Evolutionary conservation across 2,329 filamentous ascomycete species (phyloP), one percentile per base, ranked within the genome.

Genomic region (Aspergillus viridinutans): DNA sequence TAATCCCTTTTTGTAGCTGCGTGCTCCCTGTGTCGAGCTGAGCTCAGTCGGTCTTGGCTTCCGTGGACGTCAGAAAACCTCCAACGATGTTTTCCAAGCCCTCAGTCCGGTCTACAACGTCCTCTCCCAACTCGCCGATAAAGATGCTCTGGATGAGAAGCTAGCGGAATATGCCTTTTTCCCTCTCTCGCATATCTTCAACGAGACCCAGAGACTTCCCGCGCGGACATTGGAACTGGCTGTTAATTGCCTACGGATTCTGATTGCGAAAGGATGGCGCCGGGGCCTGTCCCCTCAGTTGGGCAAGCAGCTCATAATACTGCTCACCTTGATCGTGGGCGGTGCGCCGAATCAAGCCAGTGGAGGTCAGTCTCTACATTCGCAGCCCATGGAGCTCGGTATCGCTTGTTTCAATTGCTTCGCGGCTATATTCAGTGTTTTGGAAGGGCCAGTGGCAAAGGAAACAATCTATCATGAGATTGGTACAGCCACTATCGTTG

Each of bases 101-200:
- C 73, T 86, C 23, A 74, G 80, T 50, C 65, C 70, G 1, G 67
- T 86, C 5, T 69, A 74, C 50, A 53, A 61, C 21, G 67, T 69
- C 2, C 64, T 81, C 10, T 62, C 69, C 7, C 69, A 71, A 17
- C 71, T 85, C 17, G 64, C 69, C 23, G 67, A 66, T 7, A 71
- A 76, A 38, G 67, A 73, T 61, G 65, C 70, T 1, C 70, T 97
- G 20, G 90, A 97, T 71, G 82, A 87, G 53, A 93, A 92, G 71
- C 78, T 97, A 20, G 91, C 92, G 14, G 92, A 97, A 77, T 99
- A 97, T 79, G 83, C 90, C 68, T 97, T 97, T 78, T 96, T 97
- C 61, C 94, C 94, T 0, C 79, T 99, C 0, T 92, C 90, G 0
- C 89, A 94, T 64, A 85, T 97, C 42, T 87, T 99, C 66, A 87